Evolutionary conservation across 176 grass and related monocot genomes (phyloP).

Genomic region (Rhynchospora breviuscula): DNA sequence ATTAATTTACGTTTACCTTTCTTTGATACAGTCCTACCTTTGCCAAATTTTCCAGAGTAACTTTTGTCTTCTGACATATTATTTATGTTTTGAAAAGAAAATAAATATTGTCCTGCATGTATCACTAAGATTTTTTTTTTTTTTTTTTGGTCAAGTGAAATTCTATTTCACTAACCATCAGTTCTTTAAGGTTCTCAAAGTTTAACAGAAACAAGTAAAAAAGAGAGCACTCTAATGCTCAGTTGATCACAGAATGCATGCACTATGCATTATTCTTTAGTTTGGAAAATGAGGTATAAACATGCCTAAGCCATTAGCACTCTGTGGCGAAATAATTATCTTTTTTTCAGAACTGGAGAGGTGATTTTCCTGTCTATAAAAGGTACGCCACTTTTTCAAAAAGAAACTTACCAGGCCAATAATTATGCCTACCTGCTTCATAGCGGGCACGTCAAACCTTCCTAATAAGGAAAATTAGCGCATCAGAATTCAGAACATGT

Average conservation of each 20-base stretch:
- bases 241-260: no score
- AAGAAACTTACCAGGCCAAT: neutral
- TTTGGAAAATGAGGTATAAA: no score
- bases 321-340: neutral
- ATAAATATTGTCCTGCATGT: neutral
- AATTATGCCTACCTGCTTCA: slow-evolving; percentile 9
- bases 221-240: no score
- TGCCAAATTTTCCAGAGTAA: neutral
- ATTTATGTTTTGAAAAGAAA: neutral
- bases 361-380: neutral
- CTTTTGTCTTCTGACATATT: neutral
- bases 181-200: no score
- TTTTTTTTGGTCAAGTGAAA: no score
- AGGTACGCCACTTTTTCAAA: neutral
- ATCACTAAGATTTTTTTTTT: neutral
- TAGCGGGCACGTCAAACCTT: neutral
- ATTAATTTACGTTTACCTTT: neutral
- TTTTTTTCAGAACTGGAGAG: neutral
- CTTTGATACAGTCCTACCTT: no score
- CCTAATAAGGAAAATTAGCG: neutral
- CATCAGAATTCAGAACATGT: neutral
- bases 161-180: no score
- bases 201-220: no score
- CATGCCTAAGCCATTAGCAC: no score
- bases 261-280: neutral